Base-by-base conservation (phyloP, 1,284 basidiomycete species). In the Ustilago sp. region DNA sequence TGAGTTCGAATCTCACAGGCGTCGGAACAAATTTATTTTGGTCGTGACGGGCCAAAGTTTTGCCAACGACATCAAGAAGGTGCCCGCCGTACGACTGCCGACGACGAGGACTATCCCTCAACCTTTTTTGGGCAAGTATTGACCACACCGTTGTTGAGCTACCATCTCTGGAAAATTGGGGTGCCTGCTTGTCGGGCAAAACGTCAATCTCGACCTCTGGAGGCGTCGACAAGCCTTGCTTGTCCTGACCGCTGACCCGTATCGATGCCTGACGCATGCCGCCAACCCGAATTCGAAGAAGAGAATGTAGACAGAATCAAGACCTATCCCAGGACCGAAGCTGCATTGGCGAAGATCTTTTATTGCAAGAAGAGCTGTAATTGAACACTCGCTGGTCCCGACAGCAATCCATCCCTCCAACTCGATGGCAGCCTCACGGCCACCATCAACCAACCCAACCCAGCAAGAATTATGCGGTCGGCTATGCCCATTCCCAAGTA, bases 1-100 rank as follows among this genome's bases (percentile, higher is more conserved):
- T 63, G 74, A 77, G 74, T 77, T 77, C 74, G 74, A 77, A 77
- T 77, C 74, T 77, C 74, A 63, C 70, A 77, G 74, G 74, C 59
- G 74, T 77, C 74, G 67, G 2, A 28, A 28, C 23, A 50, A 19
- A 19, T 19, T 61, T 55, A 45, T 59, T 62, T 59, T 51, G 56
- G 23, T 48, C 19, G 50, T 58, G 60, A 62, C 52, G 43, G 53
- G 43, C 12, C 53, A 63, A 56, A 15, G 52, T 63, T 56, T 63
- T 63, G 54, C 52, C 52, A 12, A 50, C 53, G 60, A 62, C 52
- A 52, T 55, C 53, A 63, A 19, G n/a, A n/a, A n/a, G n/a, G n/a
- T n/a, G n/a, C n/a, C 19, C 19, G 19, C 19, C 19, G 1, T 19
- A 19, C 19, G 39, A 52, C 13, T 4, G 8, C 9, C 7, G 62